These are phyloP conservation scores for Cenchrus purpureus DNA, from an alignment of 176 grass and related monocot species.

Conservation along the genomic window DNA sequence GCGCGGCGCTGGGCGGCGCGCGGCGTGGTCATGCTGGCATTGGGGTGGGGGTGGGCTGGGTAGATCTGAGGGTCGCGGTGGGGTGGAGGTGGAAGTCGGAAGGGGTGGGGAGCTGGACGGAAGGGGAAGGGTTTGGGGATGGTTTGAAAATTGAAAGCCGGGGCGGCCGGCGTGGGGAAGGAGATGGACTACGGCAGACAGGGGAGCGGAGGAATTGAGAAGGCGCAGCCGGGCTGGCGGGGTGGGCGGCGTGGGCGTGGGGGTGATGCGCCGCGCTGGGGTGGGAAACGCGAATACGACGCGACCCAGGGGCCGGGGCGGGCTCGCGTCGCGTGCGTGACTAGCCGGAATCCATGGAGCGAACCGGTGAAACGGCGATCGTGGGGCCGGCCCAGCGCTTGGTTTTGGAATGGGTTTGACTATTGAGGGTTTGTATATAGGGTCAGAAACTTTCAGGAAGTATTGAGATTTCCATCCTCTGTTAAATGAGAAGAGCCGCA, in stretches of 20 bases:
- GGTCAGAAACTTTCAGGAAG: neutral
- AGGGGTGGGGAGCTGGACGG: neutral
- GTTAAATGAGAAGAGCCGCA: neutral
- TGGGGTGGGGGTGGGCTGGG: slow-evolving; percentile 20
- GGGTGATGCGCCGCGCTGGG: neutral
- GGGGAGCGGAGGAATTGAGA: slow-evolving; percentile 20
- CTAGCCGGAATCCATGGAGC: neutral
- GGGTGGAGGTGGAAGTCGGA: neutral
- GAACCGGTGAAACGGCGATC: neutral
- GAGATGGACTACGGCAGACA: neutral
- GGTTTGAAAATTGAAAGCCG: slow-evolving; percentile 54
- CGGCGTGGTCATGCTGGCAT: slow-evolving; percentile 68
- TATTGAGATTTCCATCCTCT: neutral
- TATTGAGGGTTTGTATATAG: neutral
- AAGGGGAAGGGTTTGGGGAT: slow-evolving; percentile 30
- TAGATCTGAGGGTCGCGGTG: slow-evolving; percentile 41
- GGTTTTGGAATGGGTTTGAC: neutral
- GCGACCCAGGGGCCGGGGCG: neutral
- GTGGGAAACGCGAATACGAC: slow-evolving; percentile 18
- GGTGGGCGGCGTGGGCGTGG: neutral
- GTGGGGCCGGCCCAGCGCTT: neutral
- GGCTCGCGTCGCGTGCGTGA: neutral
- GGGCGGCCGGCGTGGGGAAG: slow-evolving; percentile 26
- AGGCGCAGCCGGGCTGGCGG: neutral
- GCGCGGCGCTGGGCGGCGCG: slow-evolving; percentile 30